Conservation (phyloP, 169 alveolate genomes). For the Eimeria maxima region DNA sequence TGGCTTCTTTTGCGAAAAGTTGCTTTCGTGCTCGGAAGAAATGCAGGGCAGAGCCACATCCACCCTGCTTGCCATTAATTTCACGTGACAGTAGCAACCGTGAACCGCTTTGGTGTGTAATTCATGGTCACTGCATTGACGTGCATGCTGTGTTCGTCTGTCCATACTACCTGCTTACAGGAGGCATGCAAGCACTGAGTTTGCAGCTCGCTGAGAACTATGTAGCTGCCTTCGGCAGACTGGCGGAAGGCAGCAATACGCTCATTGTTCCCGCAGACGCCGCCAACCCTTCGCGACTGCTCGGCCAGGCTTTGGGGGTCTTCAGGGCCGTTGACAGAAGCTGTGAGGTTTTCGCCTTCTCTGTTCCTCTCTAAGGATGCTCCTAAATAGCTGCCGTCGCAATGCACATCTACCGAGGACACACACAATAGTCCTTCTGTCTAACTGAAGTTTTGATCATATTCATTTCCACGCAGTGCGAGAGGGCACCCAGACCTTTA, state of each 20-base stretch:
- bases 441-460: not conserved
- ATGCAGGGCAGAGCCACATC: not conserved
- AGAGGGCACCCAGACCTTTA: not conserved
- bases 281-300: constrained; percentile 87
- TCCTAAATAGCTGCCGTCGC: not conserved
- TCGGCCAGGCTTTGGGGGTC: constrained; percentile 75
- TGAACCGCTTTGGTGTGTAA: not conserved
- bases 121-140: not conserved
- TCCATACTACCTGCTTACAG: not conserved
- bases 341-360: not conserved
- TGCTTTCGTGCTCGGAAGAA: not conserved
- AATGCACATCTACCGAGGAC: not conserved
- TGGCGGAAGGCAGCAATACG: constrained; percentile 91
- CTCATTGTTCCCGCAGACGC: constrained; percentile 91
- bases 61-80: not conserved
- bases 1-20: not conserved
- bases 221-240: constrained; percentile 90
- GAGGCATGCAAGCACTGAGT: constrained; percentile 80
- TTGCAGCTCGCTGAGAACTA: constrained; percentile 86
- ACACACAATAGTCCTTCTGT: not conserved
- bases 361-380: not conserved
- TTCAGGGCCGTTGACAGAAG: constrained; percentile 50
- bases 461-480: not conserved
- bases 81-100: not conserved
- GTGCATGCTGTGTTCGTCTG: not conserved